Base-by-base conservation (phyloP, 768 basidiomycete genomes). In the Hygrocybe punicea region DNA sequence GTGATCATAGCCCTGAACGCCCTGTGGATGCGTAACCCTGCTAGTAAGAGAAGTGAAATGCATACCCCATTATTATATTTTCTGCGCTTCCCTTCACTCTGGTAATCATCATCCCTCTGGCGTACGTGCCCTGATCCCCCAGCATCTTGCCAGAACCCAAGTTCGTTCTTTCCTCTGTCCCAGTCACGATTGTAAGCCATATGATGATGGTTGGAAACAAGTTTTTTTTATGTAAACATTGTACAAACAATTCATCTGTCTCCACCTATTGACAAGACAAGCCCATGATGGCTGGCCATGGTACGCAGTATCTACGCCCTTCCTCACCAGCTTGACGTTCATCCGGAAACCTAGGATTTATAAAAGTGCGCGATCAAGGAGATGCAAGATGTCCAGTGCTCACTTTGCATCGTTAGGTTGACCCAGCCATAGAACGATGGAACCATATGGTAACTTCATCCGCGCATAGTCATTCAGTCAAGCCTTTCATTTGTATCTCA, bases 131-230 rank as follows among this genome's bases (percentile, higher is more conserved):
- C 71, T 56, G 73, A 72, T 36, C 71, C 62, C 54, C 74, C 74
- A 19, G 63, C 62, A 56, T 71, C 69, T 17, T 37, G 35, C 77
- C 81, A 82, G 48, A 75, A 65, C 33, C 69, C 63, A 62, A 69
- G 63, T 46, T 85, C 81, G 57, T 72, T 65, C 71, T 91, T 91
- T 51, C 89, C 90, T 70, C 80, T 81, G 75, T 91, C 89, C 91
- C 91, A 92, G 77, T 92, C 89, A 61, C 91, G 84, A 73, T 87
- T 87, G 72, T 86, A 83, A 50, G 86, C 79, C 88, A 90, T 89
- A 19, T 59, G 57, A 29, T 67, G 61, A 56, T 63, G 60, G 71
- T 61, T n/a, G n/a, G n/a, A n/a, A n/a, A 59, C 60, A 63, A 69
- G 66, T 65, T 65, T 62, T 61, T 58, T 48, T 69, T 68, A 56